phyloP scores from a whole-genome alignment of 805 yeast species.

The Candida insectorum region DNA sequence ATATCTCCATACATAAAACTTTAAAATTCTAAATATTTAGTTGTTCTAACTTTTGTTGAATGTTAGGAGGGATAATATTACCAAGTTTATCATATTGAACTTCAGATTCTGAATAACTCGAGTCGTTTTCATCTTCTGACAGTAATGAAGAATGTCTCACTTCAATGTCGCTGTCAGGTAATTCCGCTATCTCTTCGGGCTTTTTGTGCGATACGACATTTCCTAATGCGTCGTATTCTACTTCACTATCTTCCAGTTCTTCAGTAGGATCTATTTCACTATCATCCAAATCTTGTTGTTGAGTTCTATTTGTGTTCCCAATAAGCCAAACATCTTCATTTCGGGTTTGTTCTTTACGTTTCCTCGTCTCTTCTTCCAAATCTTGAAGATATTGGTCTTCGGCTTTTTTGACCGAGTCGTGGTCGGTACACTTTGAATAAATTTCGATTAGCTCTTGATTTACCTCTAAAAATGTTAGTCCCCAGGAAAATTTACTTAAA shows the following conservation, averaged over 20 bases:
- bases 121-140: no score
- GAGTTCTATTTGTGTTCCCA: conserved; percentile 67
- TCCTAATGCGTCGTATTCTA: conserved; percentile 18
- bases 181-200: no score
- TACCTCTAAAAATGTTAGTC: conserved; percentile 77
- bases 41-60: no score
- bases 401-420: conserved; percentile 66
- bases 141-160: no score
- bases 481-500: conserved; percentile 86
- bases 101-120: no score
- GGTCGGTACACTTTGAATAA: conserved; percentile 78
- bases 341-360: conserved; percentile 51
- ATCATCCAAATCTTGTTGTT: conserved; percentile 9
- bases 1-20: no score
- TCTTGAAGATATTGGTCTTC: conserved; percentile 72
- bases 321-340: conserved; percentile 69
- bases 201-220: conserved; percentile 14
- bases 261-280: conserved; percentile 6
- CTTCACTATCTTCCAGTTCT: conserved; percentile 14
- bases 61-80: no score
- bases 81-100: conserved; percentile 5
- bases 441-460: conserved; percentile 74
- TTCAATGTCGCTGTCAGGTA: no score
- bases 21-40: no score
- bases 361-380: conserved; percentile 63